phyloP scores from a whole-genome alignment of 2,329 filamentous ascomycete genomes.

The Beauveria sp. region DNA sequence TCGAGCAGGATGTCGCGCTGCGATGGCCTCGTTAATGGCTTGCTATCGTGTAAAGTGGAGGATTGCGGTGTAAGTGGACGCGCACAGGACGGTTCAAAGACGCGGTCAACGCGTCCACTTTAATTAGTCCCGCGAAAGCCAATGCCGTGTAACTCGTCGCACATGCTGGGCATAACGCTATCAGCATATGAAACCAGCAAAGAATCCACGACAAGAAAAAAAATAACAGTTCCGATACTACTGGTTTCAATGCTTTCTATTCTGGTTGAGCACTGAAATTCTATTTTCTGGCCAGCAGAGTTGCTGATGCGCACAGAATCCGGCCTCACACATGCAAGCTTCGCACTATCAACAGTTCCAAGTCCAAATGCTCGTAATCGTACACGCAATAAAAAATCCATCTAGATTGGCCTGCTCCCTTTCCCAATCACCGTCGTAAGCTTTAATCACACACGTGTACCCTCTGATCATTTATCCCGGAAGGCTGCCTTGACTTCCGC shows the following conservation, averaged over 20 bases:
- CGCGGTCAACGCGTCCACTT: conserved; percentile 11
- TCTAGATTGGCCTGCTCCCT: not conserved
- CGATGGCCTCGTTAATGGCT: not conserved
- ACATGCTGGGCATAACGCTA: not conserved
- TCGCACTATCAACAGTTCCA: not conserved
- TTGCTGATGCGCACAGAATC: not conserved
- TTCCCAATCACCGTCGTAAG: not conserved
- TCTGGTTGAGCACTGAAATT: not conserved
- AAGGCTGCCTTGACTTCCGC: conserved; percentile 56
- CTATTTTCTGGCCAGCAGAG: not conserved
- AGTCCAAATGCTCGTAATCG: conserved; percentile 6
- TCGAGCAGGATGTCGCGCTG: not conserved
- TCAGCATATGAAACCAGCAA: not conserved
- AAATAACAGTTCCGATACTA: not conserved
- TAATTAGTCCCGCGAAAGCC: not conserved
- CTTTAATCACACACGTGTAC: not conserved
- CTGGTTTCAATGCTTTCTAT: not conserved
- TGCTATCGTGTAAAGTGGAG: not conserved
- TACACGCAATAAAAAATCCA: conserved; percentile 6
- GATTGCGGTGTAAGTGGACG: conserved; percentile 1
- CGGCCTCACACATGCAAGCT: not conserved
- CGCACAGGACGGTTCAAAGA: not conserved
- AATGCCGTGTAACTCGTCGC: too few species aligned
- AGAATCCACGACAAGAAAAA: not conserved
- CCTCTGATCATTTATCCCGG: conserved; percentile 11